Percentiles rank a stretch among this genome's conserved stretches.
Evolutionary conservation across 441 rosid genomes (phyloP).

Genomic region (Arabidopsis hybrid): DNA sequence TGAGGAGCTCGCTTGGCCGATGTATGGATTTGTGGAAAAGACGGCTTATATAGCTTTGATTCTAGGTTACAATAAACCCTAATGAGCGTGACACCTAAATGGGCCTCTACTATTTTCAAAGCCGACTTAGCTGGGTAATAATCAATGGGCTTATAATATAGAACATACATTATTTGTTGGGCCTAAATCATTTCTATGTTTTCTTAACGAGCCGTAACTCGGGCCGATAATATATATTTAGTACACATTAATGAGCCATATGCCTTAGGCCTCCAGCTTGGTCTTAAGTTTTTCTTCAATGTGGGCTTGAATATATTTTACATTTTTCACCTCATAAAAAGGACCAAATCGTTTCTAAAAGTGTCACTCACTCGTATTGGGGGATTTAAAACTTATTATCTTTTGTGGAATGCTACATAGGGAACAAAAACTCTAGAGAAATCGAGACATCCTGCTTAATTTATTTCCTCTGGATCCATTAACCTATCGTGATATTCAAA

Average conservation of each 20-base stretch:
- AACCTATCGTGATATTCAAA: not conserved
- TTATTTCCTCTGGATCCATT: not conserved
- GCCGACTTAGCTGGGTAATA: not conserved
- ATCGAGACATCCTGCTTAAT: not conserved
- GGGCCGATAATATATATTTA: not conserved
- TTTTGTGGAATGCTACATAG: not conserved
- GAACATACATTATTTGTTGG: too few relatives aligned
- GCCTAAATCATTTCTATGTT: not conserved
- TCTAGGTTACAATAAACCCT: conserved; percentile 39
- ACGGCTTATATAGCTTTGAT: conserved; percentile 27
- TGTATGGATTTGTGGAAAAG: not conserved
- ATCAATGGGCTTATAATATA: not conserved
- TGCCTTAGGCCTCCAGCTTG: not conserved
- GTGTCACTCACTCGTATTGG: not conserved
- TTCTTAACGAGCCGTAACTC: not conserved
- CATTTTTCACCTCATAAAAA: too few relatives aligned
- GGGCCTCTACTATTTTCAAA: not conserved
- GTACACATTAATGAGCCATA: not conserved
- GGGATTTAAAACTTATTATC: not conserved
- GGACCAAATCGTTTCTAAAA: not conserved
- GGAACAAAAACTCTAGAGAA: not conserved
- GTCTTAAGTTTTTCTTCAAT: not conserved
- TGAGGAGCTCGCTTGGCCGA: not conserved
- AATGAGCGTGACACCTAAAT: not conserved
- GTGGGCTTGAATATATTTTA: too few relatives aligned